Evolutionary conservation across 768 basidiomycete genomes (phyloP).

Genomic region (Guyanaporus albipodus): DNA sequence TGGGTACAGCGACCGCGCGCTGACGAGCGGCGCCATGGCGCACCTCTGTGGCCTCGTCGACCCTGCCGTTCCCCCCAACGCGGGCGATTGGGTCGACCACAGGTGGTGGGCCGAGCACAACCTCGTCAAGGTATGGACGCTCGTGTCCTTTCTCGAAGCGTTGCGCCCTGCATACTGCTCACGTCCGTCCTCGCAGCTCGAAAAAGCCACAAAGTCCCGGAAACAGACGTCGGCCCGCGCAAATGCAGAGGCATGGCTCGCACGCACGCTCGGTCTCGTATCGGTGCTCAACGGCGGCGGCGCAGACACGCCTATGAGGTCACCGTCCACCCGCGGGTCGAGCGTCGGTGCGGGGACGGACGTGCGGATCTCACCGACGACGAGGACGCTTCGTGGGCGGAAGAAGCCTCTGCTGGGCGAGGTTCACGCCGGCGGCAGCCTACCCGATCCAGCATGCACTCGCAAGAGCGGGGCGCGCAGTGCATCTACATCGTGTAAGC

Average conservation of each 20-base stretch:
- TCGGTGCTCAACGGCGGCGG: constrained; percentile 3
- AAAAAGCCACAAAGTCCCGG: constrained; percentile 60
- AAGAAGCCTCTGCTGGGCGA: constrained; percentile 26
- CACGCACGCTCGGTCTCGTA: constrained; percentile 41
- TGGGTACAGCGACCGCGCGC: constrained; percentile 88
- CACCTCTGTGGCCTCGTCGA: constrained; percentile 66
- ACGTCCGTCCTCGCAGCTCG: constrained; percentile 42
- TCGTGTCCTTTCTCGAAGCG: not conserved
- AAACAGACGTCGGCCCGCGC: constrained; percentile 37
- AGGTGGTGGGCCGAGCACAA: constrained; percentile 67
- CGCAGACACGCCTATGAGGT: not conserved
- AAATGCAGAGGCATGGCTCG: constrained; percentile 52
- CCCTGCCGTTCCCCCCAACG: not conserved
- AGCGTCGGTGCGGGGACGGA: not conserved
- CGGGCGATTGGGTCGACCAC: constrained; percentile 31
- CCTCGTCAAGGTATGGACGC: constrained; percentile 46
- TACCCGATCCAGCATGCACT: not conserved
- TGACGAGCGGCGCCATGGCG: constrained; percentile 80
- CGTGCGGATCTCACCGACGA: constrained; percentile 31
- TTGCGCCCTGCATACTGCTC: too few relatives aligned
- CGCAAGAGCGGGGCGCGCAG: not conserved
- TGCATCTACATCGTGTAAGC: constrained; percentile 1
- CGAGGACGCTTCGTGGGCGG: constrained; percentile 49
- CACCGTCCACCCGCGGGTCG: constrained; percentile 1
- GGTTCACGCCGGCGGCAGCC: not conserved